Percentiles rank a stretch among this genome's conserved stretches.
Evolutionary conservation across 805 yeast genomes (phyloP).

Genomic region (Saturnispora ahearnii): DNA sequence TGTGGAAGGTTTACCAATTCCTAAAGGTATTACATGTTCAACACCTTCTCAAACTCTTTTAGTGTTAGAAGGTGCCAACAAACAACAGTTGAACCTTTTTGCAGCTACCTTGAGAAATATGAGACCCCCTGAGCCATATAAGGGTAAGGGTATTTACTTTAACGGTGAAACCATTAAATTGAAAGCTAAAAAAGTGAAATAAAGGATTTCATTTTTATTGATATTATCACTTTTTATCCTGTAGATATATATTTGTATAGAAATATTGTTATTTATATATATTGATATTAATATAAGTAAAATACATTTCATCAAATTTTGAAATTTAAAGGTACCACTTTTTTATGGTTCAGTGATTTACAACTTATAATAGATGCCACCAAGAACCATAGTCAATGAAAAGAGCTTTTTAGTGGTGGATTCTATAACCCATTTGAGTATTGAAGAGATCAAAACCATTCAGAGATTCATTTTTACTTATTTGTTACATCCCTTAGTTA

Average conservation of each 20-base stretch:
- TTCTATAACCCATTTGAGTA: background rate
- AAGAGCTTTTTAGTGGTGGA: background rate
- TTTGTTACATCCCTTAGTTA: conserved; percentile 1
- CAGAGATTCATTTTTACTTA: conserved; percentile 1
- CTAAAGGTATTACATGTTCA: conserved; percentile 62
- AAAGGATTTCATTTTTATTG: conserved; percentile 13
- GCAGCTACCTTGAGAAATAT: conserved; percentile 81
- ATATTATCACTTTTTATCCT: background rate
- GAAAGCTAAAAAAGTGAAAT: conserved; percentile 91
- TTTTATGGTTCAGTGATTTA: background rate
- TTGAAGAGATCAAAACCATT: background rate
- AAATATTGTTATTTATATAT: background rate
- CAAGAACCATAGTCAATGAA: background rate
- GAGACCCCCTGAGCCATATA: conserved; percentile 97
- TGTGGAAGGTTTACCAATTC: conserved; percentile 67
- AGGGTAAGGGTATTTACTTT: conserved; percentile 94
- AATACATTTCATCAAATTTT: background rate
- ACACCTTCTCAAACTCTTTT: conserved; percentile 83
- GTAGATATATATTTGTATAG: conserved; percentile 5
- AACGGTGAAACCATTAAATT: conserved; percentile 84
- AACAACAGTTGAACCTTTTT: conserved; percentile 76
- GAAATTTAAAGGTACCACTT: background rate
- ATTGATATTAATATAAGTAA: background rate
- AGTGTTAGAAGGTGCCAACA: conserved; percentile 77
- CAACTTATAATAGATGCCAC: background rate